These are phyloP conservation scores for Candida maris DNA, from an alignment of 805 yeast species.

Conservation along the genomic window DNA sequence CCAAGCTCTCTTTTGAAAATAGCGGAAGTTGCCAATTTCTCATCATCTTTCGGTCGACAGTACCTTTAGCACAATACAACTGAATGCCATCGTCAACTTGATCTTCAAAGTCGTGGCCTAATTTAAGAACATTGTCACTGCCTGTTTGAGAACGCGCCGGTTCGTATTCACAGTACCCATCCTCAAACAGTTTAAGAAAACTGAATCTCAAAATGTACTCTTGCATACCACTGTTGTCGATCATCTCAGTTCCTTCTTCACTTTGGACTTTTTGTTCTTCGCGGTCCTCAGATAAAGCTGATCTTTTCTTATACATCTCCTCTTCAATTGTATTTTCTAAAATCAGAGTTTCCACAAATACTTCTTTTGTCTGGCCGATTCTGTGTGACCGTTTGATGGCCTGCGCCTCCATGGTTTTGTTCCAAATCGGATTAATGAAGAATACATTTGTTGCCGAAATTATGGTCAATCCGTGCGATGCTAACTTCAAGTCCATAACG, in stretches of 20 bases:
- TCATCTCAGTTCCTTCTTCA: slow-evolving; percentile 36
- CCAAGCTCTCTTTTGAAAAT: slow-evolving; percentile 30
- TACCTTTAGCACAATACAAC: slow-evolving; percentile 13
- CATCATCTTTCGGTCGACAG: slow-evolving; percentile 7
- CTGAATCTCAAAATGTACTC: slow-evolving; percentile 48
- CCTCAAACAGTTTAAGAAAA: slow-evolving; percentile 38
- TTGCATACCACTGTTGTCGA: slow-evolving; percentile 59
- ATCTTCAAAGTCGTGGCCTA: slow-evolving; percentile 5
- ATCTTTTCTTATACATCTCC: slow-evolving; percentile 50
- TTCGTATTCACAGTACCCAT: slow-evolving; percentile 34
- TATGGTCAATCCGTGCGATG: slow-evolving; percentile 68
- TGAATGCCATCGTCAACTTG: slow-evolving; percentile 20
- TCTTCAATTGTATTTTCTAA: slow-evolving; percentile 63
- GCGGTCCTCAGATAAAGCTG: slow-evolving; percentile 12
- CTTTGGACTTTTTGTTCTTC: slow-evolving; percentile 17
- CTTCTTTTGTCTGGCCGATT: slow-evolving; percentile 65
- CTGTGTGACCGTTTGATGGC: slow-evolving; percentile 76
- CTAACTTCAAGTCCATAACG: slow-evolving; percentile 63
- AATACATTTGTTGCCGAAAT: slow-evolving; percentile 66
- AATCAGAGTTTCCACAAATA: slow-evolving; percentile 64
- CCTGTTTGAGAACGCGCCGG: slow-evolving; percentile 32
- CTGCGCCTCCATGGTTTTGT: slow-evolving; percentile 64
- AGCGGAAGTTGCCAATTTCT: slow-evolving; percentile 37
- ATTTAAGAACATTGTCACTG: slow-evolving; percentile 2
- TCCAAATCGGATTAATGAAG: slow-evolving; percentile 73